Evolutionary conservation across 2,329 filamentous ascomycete species (phyloP).

Genomic region (Cercospora citrullina): DNA sequence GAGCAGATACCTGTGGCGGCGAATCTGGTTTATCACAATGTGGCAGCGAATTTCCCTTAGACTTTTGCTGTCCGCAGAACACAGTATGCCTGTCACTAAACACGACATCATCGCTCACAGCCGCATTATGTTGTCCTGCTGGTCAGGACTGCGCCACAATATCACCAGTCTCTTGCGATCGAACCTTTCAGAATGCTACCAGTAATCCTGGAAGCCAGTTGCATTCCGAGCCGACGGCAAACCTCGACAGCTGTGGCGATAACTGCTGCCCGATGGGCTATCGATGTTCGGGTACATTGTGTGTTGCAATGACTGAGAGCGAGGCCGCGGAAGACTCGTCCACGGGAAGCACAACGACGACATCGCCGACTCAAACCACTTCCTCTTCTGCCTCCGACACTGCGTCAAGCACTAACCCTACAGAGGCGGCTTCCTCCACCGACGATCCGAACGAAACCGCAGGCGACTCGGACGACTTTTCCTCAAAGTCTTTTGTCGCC

Average conservation of each 20-base stretch:
- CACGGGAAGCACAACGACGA: slow-evolving; percentile 6
- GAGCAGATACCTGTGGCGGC: slow-evolving; percentile 50
- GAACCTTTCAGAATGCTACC: slow-evolving; percentile 60
- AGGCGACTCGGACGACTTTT: slow-evolving; percentile 28
- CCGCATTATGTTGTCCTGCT: slow-evolving; percentile 68
- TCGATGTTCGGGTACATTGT: slow-evolving; percentile 62
- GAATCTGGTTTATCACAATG: slow-evolving; percentile 54
- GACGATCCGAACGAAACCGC: slow-evolving; percentile 9
- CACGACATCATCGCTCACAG: slow-evolving; percentile 64
- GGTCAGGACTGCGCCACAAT: slow-evolving; percentile 61
- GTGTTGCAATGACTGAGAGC: slow-evolving; percentile 43
- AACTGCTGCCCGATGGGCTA: slow-evolving; percentile 74
- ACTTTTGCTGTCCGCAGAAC: slow-evolving; percentile 65
- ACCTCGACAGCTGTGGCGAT: slow-evolving; percentile 59
- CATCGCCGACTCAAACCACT: neutral
- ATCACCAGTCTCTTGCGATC: slow-evolving; percentile 64
- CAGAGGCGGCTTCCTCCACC: slow-evolving; percentile 16
- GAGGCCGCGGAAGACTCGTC: slow-evolving; percentile 18
- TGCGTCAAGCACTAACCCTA: slow-evolving; percentile 47
- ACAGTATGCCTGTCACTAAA: slow-evolving; percentile 60
- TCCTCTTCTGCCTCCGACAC: slow-evolving; percentile 12
- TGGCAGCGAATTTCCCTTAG: slow-evolving; percentile 56
- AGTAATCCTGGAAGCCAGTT: slow-evolving; percentile 59
- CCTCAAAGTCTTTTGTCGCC: slow-evolving; percentile 37
- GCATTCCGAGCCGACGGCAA: slow-evolving; percentile 63